Base-by-base conservation (phyloP, 306 rosid genomes). In the Luffa aegyptiaca region DNA sequence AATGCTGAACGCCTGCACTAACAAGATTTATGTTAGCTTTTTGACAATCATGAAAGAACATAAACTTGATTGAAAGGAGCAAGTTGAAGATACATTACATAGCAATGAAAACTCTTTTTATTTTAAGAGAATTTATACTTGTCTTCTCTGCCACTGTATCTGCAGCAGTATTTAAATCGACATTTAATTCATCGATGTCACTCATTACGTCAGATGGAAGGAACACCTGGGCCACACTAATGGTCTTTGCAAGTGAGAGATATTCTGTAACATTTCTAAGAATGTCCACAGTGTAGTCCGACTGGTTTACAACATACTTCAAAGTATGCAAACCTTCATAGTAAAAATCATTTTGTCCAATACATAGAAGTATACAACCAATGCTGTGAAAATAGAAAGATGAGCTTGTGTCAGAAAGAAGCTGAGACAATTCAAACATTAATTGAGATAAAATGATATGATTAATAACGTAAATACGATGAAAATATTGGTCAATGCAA, bases 221-320 rank as follows among this genome's bases (percentile, higher is more conserved):
- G 86, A 87, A 86, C 35, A 96, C 84, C 85, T 86, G 90, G 63
- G 93, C 89, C 80, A 96, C 93, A 69, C 77, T 89, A 81, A 96
- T 96, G 68, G 86, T 84, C 91, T 96, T 96, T 61, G 99, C 99
- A 53, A 96, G 97, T 86, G 97, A 84, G 39, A 96, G 94, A 83
- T 96, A 96, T 83, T 86, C 89, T 0, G 99, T 93, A 73, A 96
- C 99, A 69, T 96, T 93, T 85, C 88, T 93, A 53, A 96, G 91
- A 46, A 88, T 96, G 72, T 88, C 79, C 55, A 90, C 99, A 0
- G 97, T 86, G 84, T 89, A 96, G 85, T 91, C 99, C 5, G 99
- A 96, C 85, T 96, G 97, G 85, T 96, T 96, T 75, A 96, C 97
- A 39, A 96, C 92, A 63, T 84, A 96, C 41, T 88, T 88, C 76